Percentiles rank a stretch among this genome's conserved stretches.
Evolutionary conservation across 306 rosid species (phyloP).

Genomic region (Calophaca sinica): DNA sequence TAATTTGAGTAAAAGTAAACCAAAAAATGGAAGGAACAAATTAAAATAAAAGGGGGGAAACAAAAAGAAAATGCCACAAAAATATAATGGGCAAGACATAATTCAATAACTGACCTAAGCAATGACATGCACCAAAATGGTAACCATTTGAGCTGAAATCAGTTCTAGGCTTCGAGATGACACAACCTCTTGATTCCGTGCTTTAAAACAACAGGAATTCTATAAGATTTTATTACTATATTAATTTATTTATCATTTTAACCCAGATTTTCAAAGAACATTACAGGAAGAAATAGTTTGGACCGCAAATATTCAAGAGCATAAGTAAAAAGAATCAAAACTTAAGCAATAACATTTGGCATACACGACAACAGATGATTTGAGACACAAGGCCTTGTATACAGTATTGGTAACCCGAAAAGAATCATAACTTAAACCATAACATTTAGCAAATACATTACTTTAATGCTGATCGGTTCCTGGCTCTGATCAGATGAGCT

Average conservation of each 20-base stretch:
- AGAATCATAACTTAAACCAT: not conserved
- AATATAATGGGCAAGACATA: no score
- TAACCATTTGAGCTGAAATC: constrained; percentile 91
- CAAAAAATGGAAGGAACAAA: constrained; percentile 42
- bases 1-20: constrained; percentile 10
- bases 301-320: constrained; percentile 60
- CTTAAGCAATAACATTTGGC: constrained; percentile 37
- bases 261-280: constrained; percentile 63
- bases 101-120: constrained; percentile 76
- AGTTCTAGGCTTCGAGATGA: constrained; percentile 82
- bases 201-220: constrained; percentile 84
- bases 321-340: constrained; percentile 55
- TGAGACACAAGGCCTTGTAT: constrained; percentile 5
- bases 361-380: constrained; percentile 38
- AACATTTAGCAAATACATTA: constrained; percentile 17
- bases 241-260: constrained; percentile 45
- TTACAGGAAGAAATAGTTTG: constrained; percentile 59
- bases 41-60: constrained; percentile 64
- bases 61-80: constrained; percentile 61
- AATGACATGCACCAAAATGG: constrained; percentile 82
- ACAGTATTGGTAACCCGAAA: not conserved
- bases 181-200: constrained; percentile 96
- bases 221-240: constrained; percentile 64
- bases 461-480: constrained; percentile 1
- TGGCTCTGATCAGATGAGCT: constrained; percentile 21